phyloP scores from a whole-genome alignment of 805 yeast genomes.

The Ogataea nonfermentans region DNA sequence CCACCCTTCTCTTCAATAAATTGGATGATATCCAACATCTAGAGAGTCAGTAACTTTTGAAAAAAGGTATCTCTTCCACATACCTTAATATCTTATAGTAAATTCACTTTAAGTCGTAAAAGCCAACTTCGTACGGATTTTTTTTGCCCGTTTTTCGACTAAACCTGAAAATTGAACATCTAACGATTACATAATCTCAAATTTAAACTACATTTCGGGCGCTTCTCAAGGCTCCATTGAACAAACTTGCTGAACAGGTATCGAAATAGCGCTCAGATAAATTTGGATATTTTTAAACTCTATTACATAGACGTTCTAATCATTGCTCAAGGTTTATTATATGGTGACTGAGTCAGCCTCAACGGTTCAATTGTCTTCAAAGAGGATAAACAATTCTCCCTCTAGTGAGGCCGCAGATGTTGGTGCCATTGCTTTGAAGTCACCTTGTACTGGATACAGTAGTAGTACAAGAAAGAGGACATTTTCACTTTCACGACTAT shows the following conservation, averaged over 20 bases:
- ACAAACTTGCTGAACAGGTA: no score
- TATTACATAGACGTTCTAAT: not conserved
- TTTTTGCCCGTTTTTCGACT: no score
- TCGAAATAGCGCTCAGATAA: no score
- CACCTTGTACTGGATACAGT: no score
- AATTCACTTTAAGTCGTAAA: no score
- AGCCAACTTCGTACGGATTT: no score
- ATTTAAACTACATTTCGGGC: no score
- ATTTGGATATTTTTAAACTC: no score
- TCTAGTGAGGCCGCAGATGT: slow-evolving; percentile 2
- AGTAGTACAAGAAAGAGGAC: slow-evolving; percentile 4
- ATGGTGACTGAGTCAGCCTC: not conserved
- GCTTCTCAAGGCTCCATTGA: no score
- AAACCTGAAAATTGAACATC: no score
- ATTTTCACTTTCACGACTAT: slow-evolving; percentile 12
- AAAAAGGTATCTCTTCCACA: not conserved
- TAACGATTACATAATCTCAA: no score
- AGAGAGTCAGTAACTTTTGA: slow-evolving; percentile 1
- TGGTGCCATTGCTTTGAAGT: not conserved
- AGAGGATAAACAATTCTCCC: not conserved
- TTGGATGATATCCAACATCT: slow-evolving; percentile 88
- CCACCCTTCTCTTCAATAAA: slow-evolving; percentile 98
- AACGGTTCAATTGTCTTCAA: not conserved
- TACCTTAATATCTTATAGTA: no score
- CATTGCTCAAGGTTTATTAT: not conserved